Percentiles rank a stretch among this genome's conserved stretches.
phyloP scores from a whole-genome alignment of 345 rosid genomes.

The Eucalyptus tenuipes region DNA sequence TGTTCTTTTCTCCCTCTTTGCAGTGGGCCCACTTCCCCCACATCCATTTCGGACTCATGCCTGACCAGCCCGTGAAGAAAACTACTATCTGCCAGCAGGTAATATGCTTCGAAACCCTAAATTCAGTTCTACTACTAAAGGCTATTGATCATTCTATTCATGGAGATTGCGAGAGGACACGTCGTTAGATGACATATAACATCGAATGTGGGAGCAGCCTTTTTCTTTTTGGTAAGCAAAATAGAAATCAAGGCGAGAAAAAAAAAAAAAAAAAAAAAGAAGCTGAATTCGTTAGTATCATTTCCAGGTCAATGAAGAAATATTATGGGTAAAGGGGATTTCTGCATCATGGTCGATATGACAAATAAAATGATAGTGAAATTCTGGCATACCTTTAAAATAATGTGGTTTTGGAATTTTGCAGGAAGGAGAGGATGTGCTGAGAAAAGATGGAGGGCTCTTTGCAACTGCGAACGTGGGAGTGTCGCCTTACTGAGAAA shows the following conservation, averaged over 20 bases:
- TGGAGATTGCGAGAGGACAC: not conserved
- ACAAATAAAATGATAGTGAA: not conserved
- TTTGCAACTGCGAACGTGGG: slow-evolving; percentile 64
- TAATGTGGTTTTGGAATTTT: not conserved
- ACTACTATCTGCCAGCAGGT: slow-evolving; percentile 69
- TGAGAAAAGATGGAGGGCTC: slow-evolving; percentile 78
- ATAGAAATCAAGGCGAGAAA: not conserved
- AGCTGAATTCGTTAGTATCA: not conserved
- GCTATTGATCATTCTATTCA: not conserved
- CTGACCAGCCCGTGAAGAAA: slow-evolving; percentile 96
- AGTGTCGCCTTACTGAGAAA: slow-evolving; percentile 46
- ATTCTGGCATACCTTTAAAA: not conserved
- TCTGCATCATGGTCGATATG: not conserved
- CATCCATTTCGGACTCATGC: slow-evolving; percentile 95
- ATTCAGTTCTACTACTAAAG: not conserved
- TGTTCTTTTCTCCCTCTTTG: not conserved
- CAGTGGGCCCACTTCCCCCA: slow-evolving; percentile 99
- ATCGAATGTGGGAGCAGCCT: not conserved
- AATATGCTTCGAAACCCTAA: not conserved
- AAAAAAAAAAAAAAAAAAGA: not conserved
- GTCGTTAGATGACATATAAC: not conserved
- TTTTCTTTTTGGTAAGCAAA: not conserved
- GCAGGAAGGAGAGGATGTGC: slow-evolving; percentile 73
- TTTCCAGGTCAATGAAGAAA: not conserved
- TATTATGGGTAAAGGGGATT: not conserved